Conservation (phyloP, 768 basidiomycete genomes). For the Rubroboletus pulcherrimus region DNA sequence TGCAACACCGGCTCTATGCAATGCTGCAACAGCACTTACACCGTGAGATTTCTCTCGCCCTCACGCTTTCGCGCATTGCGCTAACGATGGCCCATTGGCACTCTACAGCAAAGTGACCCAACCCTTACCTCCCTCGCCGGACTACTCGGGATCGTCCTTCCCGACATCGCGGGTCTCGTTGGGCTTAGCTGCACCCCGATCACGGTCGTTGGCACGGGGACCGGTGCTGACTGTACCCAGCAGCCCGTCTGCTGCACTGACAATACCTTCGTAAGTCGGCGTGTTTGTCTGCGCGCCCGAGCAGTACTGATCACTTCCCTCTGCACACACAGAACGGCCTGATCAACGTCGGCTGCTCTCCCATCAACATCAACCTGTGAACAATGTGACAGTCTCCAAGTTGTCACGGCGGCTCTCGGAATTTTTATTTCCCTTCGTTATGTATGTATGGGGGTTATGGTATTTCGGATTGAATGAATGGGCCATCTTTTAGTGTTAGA, state of each 20-base stretch:
- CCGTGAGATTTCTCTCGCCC: background rate
- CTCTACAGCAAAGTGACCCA: too few relatives aligned
- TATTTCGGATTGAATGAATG: background rate
- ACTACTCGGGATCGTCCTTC: background rate
- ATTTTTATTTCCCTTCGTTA: too few relatives aligned
- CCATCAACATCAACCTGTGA: constrained; percentile 3
- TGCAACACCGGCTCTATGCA: too few relatives aligned
- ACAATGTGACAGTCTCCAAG: background rate
- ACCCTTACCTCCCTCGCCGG: background rate
- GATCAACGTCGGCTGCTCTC: constrained; percentile 13
- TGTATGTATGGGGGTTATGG: background rate
- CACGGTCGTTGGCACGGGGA: background rate
- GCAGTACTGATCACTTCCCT: background rate
- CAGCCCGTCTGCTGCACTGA: constrained; percentile 19
- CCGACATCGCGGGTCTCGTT: background rate
- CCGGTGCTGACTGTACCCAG: constrained; percentile 1
- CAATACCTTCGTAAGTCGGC: constrained; percentile 7
- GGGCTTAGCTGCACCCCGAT: constrained; percentile 7
- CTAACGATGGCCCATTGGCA: background rate
- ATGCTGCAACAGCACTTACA: background rate
- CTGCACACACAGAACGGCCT: constrained; percentile 1
- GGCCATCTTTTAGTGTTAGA: background rate
- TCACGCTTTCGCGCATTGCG: too few relatives aligned
- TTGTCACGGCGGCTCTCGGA: background rate
- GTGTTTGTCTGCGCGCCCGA: background rate